A percentile compares a stretch with the other conserved stretches of the same genome.
phyloP scores from a whole-genome alignment of 2,329 filamentous ascomycete genomes.

The Beauveria medogensis region DNA sequence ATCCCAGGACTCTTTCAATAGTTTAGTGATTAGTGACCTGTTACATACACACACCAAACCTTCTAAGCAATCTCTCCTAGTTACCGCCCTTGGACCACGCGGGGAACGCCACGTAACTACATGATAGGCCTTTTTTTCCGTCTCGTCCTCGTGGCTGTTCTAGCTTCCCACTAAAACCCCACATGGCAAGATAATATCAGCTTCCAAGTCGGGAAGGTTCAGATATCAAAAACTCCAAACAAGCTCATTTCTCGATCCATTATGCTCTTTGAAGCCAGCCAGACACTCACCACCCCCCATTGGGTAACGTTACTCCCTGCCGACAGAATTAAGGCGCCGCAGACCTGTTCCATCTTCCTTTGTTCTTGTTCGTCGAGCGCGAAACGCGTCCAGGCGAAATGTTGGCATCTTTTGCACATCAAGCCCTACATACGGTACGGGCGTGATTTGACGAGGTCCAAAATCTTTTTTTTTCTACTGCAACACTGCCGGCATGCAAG shows the following conservation, averaged over 20 bases:
- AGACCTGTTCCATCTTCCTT: not conserved
- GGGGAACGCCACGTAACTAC: not conserved
- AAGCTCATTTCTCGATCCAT: not conserved
- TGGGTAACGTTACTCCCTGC: conserved; percentile 8
- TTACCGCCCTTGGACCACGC: not conserved
- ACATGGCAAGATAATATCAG: not conserved
- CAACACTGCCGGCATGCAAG: not conserved
- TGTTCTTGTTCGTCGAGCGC: not conserved
- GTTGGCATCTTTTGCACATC: not conserved
- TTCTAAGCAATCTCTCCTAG: not conserved
- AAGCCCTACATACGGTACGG: not conserved
- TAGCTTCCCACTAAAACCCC: not conserved
- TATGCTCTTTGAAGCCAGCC: not conserved
- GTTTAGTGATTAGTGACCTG: not conserved
- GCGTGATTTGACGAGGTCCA: not conserved
- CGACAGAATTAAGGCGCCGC: not conserved
- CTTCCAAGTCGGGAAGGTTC: conserved; percentile 7
- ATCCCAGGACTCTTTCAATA: not conserved
- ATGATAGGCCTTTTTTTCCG: not conserved
- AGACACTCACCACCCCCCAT: not conserved
- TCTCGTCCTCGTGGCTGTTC: not conserved
- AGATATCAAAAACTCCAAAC: not conserved
- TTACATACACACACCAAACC: not conserved
- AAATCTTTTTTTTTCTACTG: not conserved
- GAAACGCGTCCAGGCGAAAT: not conserved